Conservation (phyloP, 2,329 filamentous ascomycete genomes). For the Chaetomiaceae sp. region DNA sequence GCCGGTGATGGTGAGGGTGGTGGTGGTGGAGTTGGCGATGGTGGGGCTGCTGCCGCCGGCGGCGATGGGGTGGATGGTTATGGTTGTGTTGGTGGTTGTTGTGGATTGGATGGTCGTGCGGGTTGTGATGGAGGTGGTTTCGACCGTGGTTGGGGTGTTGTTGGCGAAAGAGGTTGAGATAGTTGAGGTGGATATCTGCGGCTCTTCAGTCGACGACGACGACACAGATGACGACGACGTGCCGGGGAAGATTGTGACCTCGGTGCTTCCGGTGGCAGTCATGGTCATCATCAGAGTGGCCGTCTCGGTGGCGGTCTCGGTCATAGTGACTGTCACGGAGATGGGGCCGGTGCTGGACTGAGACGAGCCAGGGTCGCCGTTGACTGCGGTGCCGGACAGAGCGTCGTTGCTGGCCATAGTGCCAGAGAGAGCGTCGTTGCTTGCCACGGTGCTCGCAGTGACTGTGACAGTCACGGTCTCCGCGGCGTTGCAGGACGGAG, state of each 20-base stretch:
- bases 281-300: neutral
- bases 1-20: neutral
- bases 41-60: neutral
- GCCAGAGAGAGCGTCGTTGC: slow-evolving; percentile 1
- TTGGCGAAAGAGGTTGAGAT: too few species aligned
- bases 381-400: neutral
- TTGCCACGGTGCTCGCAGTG: slow-evolving; percentile 2
- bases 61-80: neutral
- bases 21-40: neutral
- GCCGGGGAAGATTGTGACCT: neutral
- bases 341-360: neutral
- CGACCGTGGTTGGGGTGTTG: neutral
- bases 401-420: slow-evolving; percentile 3
- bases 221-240: too few species aligned
- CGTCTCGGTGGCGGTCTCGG: neutral
- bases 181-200: too few species aligned
- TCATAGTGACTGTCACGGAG: neutral
- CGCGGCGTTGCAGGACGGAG: neutral
- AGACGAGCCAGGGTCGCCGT: neutral
- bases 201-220: too few species aligned
- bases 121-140: neutral
- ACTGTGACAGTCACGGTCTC: slow-evolving; percentile 17
- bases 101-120: neutral
- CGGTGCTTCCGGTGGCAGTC: neutral
- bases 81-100: neutral